These are phyloP conservation scores for Zychaea mexicana DNA, from an alignment of 371 early-diverging fungal species.

Conservation along the genomic window DNA sequence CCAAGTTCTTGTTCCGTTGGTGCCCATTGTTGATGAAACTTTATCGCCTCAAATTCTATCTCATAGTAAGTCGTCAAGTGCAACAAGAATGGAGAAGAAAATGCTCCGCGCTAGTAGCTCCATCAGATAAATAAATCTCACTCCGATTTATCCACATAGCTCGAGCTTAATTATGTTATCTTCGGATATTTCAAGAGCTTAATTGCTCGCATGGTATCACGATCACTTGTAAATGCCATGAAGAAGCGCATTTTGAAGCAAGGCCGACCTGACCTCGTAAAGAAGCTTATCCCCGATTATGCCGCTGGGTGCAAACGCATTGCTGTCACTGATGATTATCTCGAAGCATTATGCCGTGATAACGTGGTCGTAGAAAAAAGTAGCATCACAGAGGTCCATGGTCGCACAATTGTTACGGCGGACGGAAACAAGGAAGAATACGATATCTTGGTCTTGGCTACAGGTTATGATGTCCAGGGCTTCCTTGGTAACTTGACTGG, in stretches of 20 bases:
- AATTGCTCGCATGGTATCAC: not conserved
- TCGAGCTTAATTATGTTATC: conserved; percentile 13
- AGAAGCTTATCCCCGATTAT: conserved; percentile 15
- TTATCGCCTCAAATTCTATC: conserved; percentile 14
- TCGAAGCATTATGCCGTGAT: conserved; percentile 40
- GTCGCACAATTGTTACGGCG: conserved; percentile 35
- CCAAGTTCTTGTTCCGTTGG: conserved; percentile 17
- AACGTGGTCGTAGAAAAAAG: conserved; percentile 48
- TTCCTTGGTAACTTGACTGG: conserved; percentile 32
- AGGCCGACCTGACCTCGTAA: conserved; percentile 13
- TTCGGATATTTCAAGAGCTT: conserved; percentile 9
- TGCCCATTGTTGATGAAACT: conserved; percentile 16
- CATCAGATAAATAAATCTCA: too few relatives aligned
- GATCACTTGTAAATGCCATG: not conserved
- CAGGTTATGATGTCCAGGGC: conserved; percentile 59
- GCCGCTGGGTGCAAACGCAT: conserved; percentile 46
- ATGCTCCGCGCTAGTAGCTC: too few relatives aligned
- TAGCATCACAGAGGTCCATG: conserved; percentile 40
- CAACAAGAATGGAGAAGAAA: not conserved
- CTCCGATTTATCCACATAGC: too few relatives aligned
- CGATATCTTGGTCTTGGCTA: conserved; percentile 63
- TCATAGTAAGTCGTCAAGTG: conserved; percentile 4
- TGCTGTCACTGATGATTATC: conserved; percentile 50
- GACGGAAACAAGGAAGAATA: conserved; percentile 45
- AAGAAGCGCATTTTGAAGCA: not conserved